Evolutionary conservation across 768 basidiomycete species (phyloP).

Genomic region (Scleroderma bovista): DNA sequence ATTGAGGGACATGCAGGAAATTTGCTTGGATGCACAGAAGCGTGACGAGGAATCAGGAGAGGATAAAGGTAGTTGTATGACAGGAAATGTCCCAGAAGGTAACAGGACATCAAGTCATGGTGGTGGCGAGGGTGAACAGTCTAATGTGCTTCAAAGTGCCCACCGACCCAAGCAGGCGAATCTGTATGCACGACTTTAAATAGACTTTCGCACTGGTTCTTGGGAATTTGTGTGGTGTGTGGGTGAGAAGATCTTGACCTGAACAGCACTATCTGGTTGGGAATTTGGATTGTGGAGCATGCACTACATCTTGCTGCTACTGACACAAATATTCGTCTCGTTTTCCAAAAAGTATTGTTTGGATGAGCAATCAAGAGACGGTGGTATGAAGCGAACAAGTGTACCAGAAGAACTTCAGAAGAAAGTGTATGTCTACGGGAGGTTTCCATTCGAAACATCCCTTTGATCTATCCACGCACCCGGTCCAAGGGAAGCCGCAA

Average conservation of each 20-base stretch:
- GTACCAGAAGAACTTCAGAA: too few relatives aligned
- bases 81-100: not conserved
- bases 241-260: too few relatives aligned
- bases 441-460: constrained; percentile 2
- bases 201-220: not conserved
- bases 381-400: too few relatives aligned
- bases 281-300: too few relatives aligned
- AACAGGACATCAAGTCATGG: not conserved
- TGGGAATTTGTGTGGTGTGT: too few relatives aligned
- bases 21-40: constrained; percentile 33
- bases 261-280: too few relatives aligned
- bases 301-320: too few relatives aligned
- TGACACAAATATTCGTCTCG: too few relatives aligned
- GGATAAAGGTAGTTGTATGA: not conserved
- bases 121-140: not conserved
- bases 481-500: constrained; percentile 11
- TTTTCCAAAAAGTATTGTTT: too few relatives aligned
- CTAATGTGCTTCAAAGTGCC: not conserved
- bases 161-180: not conserved
- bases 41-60: constrained; percentile 2
- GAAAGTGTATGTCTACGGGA: too few relatives aligned
- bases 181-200: not conserved
- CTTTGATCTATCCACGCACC: constrained; percentile 13
- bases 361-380: too few relatives aligned
- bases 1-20: constrained; percentile 60